Evolutionary conservation across 2,329 filamentous ascomycete genomes (phyloP).

Genomic region (Aspergillus sp.): DNA sequence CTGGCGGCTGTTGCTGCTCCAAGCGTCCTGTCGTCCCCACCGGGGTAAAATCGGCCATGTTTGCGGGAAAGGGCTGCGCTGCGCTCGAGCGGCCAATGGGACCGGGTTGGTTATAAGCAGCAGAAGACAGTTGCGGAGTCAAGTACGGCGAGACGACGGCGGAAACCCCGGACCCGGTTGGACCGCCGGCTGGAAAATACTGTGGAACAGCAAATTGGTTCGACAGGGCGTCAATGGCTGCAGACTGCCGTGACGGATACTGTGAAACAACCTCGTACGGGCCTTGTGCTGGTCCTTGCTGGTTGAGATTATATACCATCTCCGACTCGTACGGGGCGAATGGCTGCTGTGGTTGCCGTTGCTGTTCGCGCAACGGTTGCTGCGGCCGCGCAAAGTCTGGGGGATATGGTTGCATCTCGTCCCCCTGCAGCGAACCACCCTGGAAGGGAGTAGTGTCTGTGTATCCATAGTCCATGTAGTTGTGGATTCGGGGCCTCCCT

Average conservation of each 20-base stretch:
- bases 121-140: constrained; percentile 58
- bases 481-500: constrained; percentile 30
- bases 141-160: constrained; percentile 57
- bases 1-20: constrained; percentile 19
- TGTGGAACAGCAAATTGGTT: constrained; percentile 64
- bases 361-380: constrained; percentile 46
- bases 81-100: constrained; percentile 49
- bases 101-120: constrained; percentile 58
- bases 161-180: constrained; percentile 57
- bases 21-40: constrained; percentile 33
- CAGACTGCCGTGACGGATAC: constrained; percentile 71
- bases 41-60: constrained; percentile 47
- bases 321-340: constrained; percentile 55
- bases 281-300: constrained; percentile 56
- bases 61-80: constrained; percentile 47
- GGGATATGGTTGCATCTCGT: constrained; percentile 59
- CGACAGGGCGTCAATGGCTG: constrained; percentile 71
- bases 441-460: constrained; percentile 48
- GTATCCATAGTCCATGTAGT: constrained; percentile 50
- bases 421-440: constrained; percentile 41
- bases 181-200: constrained; percentile 67
- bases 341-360: constrained; percentile 53
- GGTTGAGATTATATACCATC: constrained; percentile 76
- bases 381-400: constrained; percentile 54
- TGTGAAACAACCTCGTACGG: constrained; percentile 71